These are phyloP conservation scores for Populus tomentosa DNA, from an alignment of 441 rosid species.

Conservation along the genomic window DNA sequence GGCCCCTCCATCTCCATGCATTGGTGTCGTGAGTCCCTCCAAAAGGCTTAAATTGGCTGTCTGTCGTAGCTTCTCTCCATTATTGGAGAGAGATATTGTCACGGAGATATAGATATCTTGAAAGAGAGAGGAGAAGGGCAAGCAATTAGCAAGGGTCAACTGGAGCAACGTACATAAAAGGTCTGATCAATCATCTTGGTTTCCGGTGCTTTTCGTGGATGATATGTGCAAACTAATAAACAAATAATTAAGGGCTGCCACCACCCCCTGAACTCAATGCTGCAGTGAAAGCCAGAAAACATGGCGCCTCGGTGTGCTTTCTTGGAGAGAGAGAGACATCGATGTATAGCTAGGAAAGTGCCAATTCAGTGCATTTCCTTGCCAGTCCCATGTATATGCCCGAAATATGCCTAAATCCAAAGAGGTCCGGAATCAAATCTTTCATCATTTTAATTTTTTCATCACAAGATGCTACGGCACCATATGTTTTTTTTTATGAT, in stretches of 20 bases:
- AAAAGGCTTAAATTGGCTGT: conserved; percentile 30
- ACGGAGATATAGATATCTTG: not conserved
- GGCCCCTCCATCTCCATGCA: conserved; percentile 27
- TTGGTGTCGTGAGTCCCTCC: conserved; percentile 31
- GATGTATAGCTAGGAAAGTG: too few species aligned
- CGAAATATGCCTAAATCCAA: not conserved
- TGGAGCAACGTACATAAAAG: not conserved
- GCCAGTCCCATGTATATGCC: not conserved
- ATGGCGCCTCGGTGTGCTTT: too few species aligned
- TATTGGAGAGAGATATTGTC: conserved; percentile 28
- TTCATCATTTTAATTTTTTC: not conserved
- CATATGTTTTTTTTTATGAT: too few species aligned
- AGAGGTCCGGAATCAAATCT: not conserved
- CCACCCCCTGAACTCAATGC: too few species aligned
- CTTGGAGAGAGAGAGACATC: too few species aligned
- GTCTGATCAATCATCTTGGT: conserved; percentile 4
- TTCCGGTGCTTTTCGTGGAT: not conserved
- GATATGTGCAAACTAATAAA: not conserved
- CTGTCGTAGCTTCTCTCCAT: conserved; percentile 31
- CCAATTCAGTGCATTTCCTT: too few species aligned
- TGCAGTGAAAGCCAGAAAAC: too few species aligned
- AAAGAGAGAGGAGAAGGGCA: not conserved
- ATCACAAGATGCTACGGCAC: not conserved
- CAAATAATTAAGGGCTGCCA: not conserved
- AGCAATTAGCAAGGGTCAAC: conserved; percentile 9